phyloP scores from a whole-genome alignment of 2,329 filamentous ascomycete genomes.

The Septoria petroselini region DNA sequence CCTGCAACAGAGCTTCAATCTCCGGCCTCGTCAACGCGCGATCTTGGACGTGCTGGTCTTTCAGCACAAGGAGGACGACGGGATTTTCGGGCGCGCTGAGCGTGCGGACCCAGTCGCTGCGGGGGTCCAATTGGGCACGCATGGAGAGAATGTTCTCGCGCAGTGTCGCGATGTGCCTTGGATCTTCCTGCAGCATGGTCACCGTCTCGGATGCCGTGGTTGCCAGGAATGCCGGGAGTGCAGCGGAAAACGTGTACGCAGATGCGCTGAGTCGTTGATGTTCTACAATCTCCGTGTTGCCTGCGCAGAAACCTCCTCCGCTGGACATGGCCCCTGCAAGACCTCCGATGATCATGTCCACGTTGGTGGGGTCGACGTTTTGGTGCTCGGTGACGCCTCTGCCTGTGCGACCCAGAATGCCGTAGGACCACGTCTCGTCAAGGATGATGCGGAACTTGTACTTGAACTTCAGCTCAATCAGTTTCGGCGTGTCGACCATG shows the following conservation, averaged over 20 bases:
- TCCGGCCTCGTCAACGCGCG: constrained; percentile 65
- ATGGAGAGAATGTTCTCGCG: constrained; percentile 84
- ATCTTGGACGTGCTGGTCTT: constrained; percentile 72
- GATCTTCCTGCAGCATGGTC: constrained; percentile 78
- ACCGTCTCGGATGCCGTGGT: constrained; percentile 95
- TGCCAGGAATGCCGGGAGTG: constrained; percentile 85
- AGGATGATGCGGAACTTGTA: constrained; percentile 98
- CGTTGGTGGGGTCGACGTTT: constrained; percentile 86
- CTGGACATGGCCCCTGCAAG: constrained; percentile 86
- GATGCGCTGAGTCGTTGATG: constrained; percentile 92
- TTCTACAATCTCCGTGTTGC: constrained; percentile 84
- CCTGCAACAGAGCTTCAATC: constrained; percentile 80
- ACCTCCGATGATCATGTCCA: constrained; percentile 97
- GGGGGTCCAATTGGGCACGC: constrained; percentile 81
- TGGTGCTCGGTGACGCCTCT: constrained; percentile 93
- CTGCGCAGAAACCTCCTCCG: constrained; percentile 93
- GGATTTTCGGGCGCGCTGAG: constrained; percentile 82
- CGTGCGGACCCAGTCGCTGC: constrained; percentile 88
- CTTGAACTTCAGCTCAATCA: constrained; percentile 89
- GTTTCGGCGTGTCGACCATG: constrained; percentile 75
- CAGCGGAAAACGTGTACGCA: constrained; percentile 93
- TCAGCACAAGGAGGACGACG: constrained; percentile 76
- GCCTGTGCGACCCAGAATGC: constrained; percentile 85
- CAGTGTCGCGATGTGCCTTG: constrained; percentile 73
- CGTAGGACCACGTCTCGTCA: constrained; percentile 97